Conservation (phyloP, 2,329 filamentous ascomycete species). For the Aspergillus sp. region DNA sequence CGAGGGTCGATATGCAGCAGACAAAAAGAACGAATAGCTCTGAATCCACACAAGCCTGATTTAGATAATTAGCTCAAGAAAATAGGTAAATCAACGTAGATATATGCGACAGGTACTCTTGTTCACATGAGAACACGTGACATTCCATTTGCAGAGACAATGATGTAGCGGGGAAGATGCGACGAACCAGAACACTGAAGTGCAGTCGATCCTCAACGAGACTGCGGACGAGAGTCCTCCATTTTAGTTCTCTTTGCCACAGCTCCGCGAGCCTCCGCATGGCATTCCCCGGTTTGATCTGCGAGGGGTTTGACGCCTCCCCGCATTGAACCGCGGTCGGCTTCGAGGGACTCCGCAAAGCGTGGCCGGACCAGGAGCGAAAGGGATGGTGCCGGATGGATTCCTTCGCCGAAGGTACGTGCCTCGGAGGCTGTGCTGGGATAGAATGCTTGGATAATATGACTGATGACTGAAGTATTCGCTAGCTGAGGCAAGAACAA, state of each 20-base stretch:
- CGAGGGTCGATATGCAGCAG: background rate
- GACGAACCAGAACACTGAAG: background rate
- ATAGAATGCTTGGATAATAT: background rate
- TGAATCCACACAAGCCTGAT: background rate
- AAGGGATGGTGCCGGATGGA: background rate
- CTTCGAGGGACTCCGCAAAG: background rate
- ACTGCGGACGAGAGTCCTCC: slow-evolving; percentile 23
- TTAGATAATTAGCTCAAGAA: background rate
- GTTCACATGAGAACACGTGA: background rate
- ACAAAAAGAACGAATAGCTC: background rate
- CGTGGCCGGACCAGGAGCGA: background rate
- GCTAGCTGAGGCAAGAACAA: background rate
- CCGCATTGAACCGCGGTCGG: slow-evolving; percentile 3
- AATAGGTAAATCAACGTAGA: background rate
- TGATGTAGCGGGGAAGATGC: background rate
- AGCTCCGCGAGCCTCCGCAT: background rate
- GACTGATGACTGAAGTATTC: background rate
- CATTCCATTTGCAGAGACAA: slow-evolving; percentile 1
- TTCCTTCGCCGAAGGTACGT: background rate
- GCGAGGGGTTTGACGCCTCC: background rate
- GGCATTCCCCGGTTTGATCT: background rate
- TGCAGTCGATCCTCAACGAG: background rate
- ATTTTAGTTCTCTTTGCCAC: background rate
- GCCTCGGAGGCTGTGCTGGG: background rate
- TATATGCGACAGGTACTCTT: background rate